phyloP scores from a whole-genome alignment of 306 rosid species.

The Begonia masoniana region DNA sequence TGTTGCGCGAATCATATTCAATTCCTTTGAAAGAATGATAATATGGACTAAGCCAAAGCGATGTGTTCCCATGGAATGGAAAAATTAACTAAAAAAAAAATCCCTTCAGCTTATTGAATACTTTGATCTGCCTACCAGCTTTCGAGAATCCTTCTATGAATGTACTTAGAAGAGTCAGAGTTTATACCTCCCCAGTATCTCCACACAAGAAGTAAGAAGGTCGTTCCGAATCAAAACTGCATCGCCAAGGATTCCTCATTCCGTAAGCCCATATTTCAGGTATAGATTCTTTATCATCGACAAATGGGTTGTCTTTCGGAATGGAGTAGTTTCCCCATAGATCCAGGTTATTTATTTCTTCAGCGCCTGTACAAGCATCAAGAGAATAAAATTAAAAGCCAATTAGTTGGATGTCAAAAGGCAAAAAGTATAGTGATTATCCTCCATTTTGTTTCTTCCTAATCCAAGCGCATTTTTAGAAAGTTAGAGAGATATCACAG shows the following conservation, averaged over 20 bases:
- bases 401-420: too few species aligned
- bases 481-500: too few species aligned
- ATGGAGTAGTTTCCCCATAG: slow-evolving; percentile 92
- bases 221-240: slow-evolving; percentile 80
- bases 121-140: neutral
- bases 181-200: slow-evolving; percentile 79
- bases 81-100: too few species aligned
- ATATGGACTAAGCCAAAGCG: too few species aligned
- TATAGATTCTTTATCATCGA: slow-evolving; percentile 42
- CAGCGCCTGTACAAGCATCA: slow-evolving; percentile 18
- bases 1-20: too few species aligned
- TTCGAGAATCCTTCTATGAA: neutral
- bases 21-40: too few species aligned
- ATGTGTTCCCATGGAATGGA: too few species aligned
- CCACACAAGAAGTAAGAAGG: slow-evolving; percentile 86
- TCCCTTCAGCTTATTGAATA: too few species aligned
- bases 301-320: slow-evolving; percentile 80
- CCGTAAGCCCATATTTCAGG: slow-evolving; percentile 92
- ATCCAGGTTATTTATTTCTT: slow-evolving; percentile 43
- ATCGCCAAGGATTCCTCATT: slow-evolving; percentile 95
- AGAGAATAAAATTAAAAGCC: neutral
- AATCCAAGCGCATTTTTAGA: too few species aligned
- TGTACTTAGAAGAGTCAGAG: neutral
- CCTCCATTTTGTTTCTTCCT: slow-evolving; percentile 6
- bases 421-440: neutral